Conservation (phyloP, 495 filamentous ascomycete species). For the Aspergillus campestris region DNA sequence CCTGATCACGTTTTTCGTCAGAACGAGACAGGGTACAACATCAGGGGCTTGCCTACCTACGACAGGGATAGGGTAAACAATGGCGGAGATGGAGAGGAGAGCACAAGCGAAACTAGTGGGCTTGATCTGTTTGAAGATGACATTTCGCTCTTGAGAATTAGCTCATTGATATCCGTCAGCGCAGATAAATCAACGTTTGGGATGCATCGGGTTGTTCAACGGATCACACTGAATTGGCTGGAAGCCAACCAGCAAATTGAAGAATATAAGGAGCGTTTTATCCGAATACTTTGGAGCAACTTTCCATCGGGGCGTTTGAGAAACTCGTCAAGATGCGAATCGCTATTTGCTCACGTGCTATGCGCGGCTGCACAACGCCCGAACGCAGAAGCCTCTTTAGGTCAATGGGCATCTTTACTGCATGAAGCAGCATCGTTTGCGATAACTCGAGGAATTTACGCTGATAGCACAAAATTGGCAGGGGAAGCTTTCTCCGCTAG, state of each 20-base stretch:
- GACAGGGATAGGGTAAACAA: too few species aligned
- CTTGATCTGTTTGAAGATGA: too few species aligned
- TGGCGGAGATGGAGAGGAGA: too few species aligned
- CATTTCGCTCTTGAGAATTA: conserved; percentile 24
- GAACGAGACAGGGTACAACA: too few species aligned
- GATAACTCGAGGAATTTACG: too few species aligned
- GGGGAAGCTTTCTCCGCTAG: too few species aligned
- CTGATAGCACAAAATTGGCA: too few species aligned
- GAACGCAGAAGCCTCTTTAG: neutral
- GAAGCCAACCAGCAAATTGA: conserved; percentile 25
- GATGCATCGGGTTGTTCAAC: conserved; percentile 43
- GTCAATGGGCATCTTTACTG: too few species aligned
- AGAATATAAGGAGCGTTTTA: conserved; percentile 27
- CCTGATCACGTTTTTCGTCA: too few species aligned
- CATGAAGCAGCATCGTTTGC: too few species aligned
- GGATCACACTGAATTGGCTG: conserved; percentile 37
- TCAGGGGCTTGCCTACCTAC: too few species aligned
- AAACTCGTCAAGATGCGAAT: conserved; percentile 18
- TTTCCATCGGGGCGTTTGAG: conserved; percentile 30
- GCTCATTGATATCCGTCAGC: conserved; percentile 18
- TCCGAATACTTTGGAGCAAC: conserved; percentile 23
- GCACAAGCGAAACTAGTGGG: too few species aligned
- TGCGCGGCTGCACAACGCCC: conserved; percentile 8
- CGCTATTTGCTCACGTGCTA: conserved; percentile 22
- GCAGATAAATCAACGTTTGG: conserved; percentile 21